Base-by-base conservation (phyloP, 2,329 filamentous ascomycete genomes). In the Colletotrichum musicola region DNA sequence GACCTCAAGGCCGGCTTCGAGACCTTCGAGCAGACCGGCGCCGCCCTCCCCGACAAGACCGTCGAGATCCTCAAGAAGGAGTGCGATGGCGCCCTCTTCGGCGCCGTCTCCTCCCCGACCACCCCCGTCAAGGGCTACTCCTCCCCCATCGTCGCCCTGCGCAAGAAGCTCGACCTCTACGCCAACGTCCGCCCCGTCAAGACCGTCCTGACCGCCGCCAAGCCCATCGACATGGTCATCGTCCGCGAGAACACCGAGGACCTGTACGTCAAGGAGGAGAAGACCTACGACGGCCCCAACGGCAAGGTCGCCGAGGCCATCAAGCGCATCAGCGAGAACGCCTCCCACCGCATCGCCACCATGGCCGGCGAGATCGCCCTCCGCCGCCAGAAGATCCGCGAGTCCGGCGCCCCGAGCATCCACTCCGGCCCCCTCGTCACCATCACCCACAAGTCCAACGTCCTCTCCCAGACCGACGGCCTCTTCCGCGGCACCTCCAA, bases 241-340 rank as follows among this genome's bases (percentile, higher is more conserved):
- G 96, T 98, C 63, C 93, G 96, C 73, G 96, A 99, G 83, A 99
- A 99, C 86, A 99, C 96, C 38, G 96, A 99, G 84, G 96, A 99
- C 80, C 88, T 99, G 47, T 97, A 97, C 82, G 95, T 99, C 75
- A 98, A 98, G 85, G 93, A 98, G 81, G 96, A 99, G 85, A 91
- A 86, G 80, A 98, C 94, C 22, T 91, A 89, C 78, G 89, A 93
- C 62, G 89, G 88, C 38, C 85, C 91, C 42, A 88, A 93, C 69
- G 86, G 85, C 64, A 95, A 94, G 84, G 92, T 98, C 66, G 95
- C 96, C 72, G 95, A 98, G 84, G 96, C 96, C 54, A 95, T 98
- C 84, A 99, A 99, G 88, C 93, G 95, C 76, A 99, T 99, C 77
- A 93, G 93, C 13, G 91, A 97, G 81, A 90, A 88, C 72, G 96